Percentiles rank a stretch among this genome's conserved stretches.
These are phyloP conservation scores for Endocalyx cinctus DNA, from an alignment of 2,329 filamentous ascomycete species.

Conservation along the genomic window DNA sequence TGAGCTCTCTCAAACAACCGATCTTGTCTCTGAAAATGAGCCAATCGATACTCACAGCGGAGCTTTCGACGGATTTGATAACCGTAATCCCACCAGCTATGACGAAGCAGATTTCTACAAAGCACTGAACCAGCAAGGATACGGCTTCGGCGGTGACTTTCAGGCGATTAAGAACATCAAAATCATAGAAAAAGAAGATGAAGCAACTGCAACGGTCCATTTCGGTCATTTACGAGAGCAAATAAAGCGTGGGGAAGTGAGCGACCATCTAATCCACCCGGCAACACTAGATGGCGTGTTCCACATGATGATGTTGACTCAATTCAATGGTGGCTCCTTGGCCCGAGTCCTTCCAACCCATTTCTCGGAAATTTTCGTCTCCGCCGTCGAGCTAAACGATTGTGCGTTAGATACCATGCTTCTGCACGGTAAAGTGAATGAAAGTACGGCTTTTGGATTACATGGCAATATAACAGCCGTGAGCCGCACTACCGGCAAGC, in stretches of 20 bases:
- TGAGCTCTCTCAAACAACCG: neutral
- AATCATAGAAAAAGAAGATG: neutral
- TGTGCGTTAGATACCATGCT: neutral
- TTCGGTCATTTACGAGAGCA: neutral
- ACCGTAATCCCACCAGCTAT: neutral
- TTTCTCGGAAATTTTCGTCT: neutral
- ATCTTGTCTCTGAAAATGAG: neutral
- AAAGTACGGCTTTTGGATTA: neutral
- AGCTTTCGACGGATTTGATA: too few relatives aligned
- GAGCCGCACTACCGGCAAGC: neutral
- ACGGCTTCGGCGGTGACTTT: constrained; percentile 1
- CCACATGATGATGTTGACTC: neutral
- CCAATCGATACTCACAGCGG: too few relatives aligned
- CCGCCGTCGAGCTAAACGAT: neutral
- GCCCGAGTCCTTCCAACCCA: neutral
- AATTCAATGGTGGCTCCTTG: neutral
- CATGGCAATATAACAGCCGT: neutral
- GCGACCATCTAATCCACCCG: neutral
- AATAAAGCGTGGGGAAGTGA: neutral
- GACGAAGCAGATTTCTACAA: constrained; percentile 1
- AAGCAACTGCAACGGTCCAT: neutral
- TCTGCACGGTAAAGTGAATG: neutral
- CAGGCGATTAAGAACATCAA: neutral
- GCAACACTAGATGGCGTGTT: neutral
- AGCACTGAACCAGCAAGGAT: neutral